Base-by-base conservation (phyloP, 1,284 basidiomycete genomes). In the Pseudozyma sp. region DNA sequence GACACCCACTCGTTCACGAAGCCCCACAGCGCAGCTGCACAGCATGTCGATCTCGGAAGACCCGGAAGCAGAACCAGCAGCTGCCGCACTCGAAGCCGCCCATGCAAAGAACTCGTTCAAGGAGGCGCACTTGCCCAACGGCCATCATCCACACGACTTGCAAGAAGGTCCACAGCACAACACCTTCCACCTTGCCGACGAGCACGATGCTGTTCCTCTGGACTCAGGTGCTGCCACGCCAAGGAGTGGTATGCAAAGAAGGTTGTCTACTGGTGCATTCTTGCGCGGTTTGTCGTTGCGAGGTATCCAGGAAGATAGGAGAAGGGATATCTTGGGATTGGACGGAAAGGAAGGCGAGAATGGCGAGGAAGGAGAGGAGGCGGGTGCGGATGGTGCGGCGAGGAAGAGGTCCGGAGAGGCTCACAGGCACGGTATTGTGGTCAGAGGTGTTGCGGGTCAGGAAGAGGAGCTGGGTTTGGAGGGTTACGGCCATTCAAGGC, bases 191-290 rank as follows among this genome's bases (percentile, higher is more conserved):
- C 70, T 75, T n/a, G 67, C 65, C 47, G 74, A 75, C 25, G 70
- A 63, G 10, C 68, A 79, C 25, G 70, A 71, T 19, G 59, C 34
- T n/a, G 47, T 50, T 3, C 58, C 51, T 13, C 19, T 54, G 10
- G 77, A 70, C 13, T 70, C 60, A 4, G 72, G 76, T 7, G 43
- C 63, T 21, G 57, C 57, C 0, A 72, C 67, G 9, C 74, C 70
- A 0, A 50, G 68, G 18, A 63, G 59, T n/a, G 66, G 60, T 10
- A 61, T 72, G 67, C 67, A 64, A 36, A 59, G 79, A 19, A 48
- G 78, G 18, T 47, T 78, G 55, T 81, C 79, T 5, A 81, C 79
- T 3, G 79, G 79, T n/a, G 60, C 76, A 12, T 81, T 80, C 59
- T 58, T 79, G 52, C 50, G 62, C 1, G 69, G 71, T 16, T 36